Conservation (phyloP, 2,329 filamentous ascomycete genomes). For the Talaromyces sp. region DNA sequence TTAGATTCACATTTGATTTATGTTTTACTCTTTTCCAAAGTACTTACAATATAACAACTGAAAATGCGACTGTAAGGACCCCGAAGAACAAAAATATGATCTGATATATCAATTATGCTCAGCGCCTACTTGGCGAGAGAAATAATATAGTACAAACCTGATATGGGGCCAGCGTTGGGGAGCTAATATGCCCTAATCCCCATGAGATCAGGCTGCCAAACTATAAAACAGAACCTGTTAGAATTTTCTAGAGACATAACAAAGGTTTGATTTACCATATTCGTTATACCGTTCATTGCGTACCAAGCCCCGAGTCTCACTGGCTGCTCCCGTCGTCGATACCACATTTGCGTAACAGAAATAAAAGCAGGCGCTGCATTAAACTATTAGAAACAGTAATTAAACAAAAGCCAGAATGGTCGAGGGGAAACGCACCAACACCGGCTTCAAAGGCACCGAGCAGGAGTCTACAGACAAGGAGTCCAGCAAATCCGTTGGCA, state of each 20-base stretch:
- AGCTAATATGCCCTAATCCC: constrained; percentile 47
- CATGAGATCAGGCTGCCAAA: constrained; percentile 53
- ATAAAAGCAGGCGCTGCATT: constrained; percentile 47
- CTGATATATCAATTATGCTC: constrained; percentile 16
- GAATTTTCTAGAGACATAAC: background rate
- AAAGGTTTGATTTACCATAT: constrained; percentile 39
- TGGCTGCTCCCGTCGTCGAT: constrained; percentile 49
- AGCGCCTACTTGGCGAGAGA: background rate
- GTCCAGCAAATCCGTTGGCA: constrained; percentile 45
- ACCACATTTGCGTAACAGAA: constrained; percentile 54
- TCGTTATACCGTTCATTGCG: constrained; percentile 53
- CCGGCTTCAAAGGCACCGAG: constrained; percentile 55
- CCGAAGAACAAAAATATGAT: constrained; percentile 50
- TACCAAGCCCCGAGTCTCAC: constrained; percentile 50
- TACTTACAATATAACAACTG: constrained; percentile 37
- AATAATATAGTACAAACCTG: constrained; percentile 34
- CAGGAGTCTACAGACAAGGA: constrained; percentile 53
- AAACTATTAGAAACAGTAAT: background rate
- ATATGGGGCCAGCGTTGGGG: constrained; percentile 44
- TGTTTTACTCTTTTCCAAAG: background rate
- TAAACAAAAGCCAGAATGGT: background rate
- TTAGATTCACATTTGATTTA: background rate
- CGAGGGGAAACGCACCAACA: constrained; percentile 22
- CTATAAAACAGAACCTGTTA: constrained; percentile 13
- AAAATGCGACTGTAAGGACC: constrained; percentile 49